Base-by-base conservation (phyloP, 1,284 basidiomycete genomes). In the Fomitiporia mediterranea region DNA sequence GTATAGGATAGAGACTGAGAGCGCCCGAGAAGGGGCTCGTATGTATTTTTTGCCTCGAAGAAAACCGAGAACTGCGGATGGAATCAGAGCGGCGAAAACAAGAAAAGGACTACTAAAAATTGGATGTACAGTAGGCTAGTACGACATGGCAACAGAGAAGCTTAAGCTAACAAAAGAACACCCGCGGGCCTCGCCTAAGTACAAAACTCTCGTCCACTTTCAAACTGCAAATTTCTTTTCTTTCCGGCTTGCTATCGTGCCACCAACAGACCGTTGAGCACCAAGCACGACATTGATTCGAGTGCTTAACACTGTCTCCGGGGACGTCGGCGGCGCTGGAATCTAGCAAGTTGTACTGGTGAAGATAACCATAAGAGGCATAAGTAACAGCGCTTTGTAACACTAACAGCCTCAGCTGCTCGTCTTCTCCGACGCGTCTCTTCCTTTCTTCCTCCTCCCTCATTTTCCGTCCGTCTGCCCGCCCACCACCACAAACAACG, bases 401-500 rank as follows among this genome's bases (percentile, higher is more conserved):
- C n/a, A 27, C 34, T 21, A 51, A 23, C 21, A 7, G 23, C 15
- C 23, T 50, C 30, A 23, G 2, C 25, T 27, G 44, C 7, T 21
- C 8, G 15, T 49, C 49, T 51, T 27, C 35, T 51, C 37, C 35
- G 32, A 37, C 21, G 32, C 48, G 48, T 23, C 48, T 38, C 35
- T 53, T 40, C 37, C 48, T 27, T 21, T 32, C 28, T 40, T 13
- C 35, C 27, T 51, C 21, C 11, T 27, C 30, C 19, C 32, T 25
- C 35, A 56, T 39, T 38, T 28, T 23, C 35, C 17, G 25, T 8
- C 35, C 6, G 17, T 40, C 35, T 49, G 51, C 17, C 53, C 51
- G 42, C 53, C 39, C 9, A n/a, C n/a, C 9, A 30, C 56, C 37
- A 37, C 56, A 51, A 57, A 21, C 43, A 53, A 28, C 28, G 17